Evolutionary conservation across 768 basidiomycete species (phyloP), one percentile per base, ranked within the genome.

Genomic region (Boletales sp.): DNA sequence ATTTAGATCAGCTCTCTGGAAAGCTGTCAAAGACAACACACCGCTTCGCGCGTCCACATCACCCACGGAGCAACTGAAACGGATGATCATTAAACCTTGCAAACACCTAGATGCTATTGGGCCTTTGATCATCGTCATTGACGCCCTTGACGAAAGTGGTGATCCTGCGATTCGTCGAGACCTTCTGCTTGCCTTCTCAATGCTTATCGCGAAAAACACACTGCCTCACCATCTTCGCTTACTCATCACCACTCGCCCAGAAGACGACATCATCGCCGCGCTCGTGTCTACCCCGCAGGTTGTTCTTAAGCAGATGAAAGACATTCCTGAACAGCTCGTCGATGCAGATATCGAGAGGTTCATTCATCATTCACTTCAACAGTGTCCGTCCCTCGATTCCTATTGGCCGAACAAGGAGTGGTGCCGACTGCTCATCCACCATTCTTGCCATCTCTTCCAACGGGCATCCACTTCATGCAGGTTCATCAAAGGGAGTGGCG

Each of bases 191-290:
- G 21, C 21, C 21, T 4, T 21, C 4, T 21, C 21, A 4, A 21
- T 21, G 2, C 21, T 21, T 4, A 4, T 21, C 21, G 21, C 21
- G 2, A 21, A 4, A 21, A 21, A 21, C 21, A 21, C 21, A 21
- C 21, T 21, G 21, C 21, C 21, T 2, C 21, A 21, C 21, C 4
- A 21, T 4, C 21, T 21, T 21, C 43, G 55, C 8, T 44, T 64
- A 27, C 30, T 63, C 8, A 40, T 63, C 40, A 60, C 62, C 11
- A 42, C 45, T 42, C 54, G 59, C 2, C 59, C 56, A 6, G 59
- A 63, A 13, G 41, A 18, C 14, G 53, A 59, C 36, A 48, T 47
- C 27, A 36, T 52, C 4, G 7, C 4, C 12, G 13, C 6, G 12
- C 36, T 50, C 8, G n/a, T 30, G 2, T 4, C 35, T 12, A 10